Base-by-base conservation (phyloP, 768 basidiomycete species). In the Lactarius hatsudake region DNA sequence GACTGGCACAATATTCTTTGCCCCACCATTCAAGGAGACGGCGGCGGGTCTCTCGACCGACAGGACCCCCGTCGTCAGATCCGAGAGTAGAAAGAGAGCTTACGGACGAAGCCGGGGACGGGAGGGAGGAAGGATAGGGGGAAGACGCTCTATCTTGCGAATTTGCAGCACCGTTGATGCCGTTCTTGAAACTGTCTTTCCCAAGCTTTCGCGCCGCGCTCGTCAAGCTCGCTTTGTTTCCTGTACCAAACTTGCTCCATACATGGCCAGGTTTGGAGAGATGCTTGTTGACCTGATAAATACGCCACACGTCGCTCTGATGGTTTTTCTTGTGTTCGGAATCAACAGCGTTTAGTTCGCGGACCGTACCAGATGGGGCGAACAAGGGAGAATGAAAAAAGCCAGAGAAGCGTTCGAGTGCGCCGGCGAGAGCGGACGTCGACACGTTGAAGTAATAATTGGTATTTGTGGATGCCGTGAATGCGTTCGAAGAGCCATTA, bases 381-480 rank as follows among this genome's bases (percentile, higher is more conserved):
- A 99, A 98, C 51, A 96, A 83, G 0, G 96, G 96, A n/a, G 87
- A 90, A 70, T 91, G 91, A 78, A 99, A 98, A 80, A 99, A 98
- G 0, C 82, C 85, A 30, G 93, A 78, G 75, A 93, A 89, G 69
- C 93, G 87, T 73, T 86, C 84, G 61, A 94, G 83, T 43, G 91
- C 91, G 68, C 86, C 87, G 4, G 81, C 75, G 5, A 93, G 81
- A 6, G 86, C 86, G 15, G 83, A 75, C 5, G 87, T 86, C 32
- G 85, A 82, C 28, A 93, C 87, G 71, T 78, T 87, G 77, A 92
- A 93, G 74, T 87, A 87, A 75, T 93, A 95, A 76, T 94, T 96
- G 54, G 97, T 99, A 75, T 94, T 94, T 26, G 88, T 87, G 38
- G 95, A 88, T 2, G 90, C 87, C 1, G 97, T 99, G 78, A 88